phyloP scores from a whole-genome alignment of 208 protist species.

The Crithidia thermophila region DNA sequence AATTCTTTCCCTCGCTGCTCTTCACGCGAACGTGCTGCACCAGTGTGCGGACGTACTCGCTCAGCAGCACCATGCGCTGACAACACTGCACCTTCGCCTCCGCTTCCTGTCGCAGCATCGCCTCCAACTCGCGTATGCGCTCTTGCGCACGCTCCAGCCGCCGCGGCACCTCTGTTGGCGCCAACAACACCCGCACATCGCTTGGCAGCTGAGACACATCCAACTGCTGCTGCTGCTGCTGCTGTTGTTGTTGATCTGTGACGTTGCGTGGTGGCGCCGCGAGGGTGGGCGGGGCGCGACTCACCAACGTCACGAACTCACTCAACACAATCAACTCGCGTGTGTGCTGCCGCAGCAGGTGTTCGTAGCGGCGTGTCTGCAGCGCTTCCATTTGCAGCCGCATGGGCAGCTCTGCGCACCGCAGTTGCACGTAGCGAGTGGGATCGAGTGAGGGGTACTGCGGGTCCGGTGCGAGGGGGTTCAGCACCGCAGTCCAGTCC shows the following conservation, averaged over 20 bases:
- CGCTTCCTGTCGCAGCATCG: constrained; percentile 29
- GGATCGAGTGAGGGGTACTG: background rate
- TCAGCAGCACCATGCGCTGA: constrained; percentile 56
- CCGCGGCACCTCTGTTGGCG: constrained; percentile 19
- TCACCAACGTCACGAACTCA: constrained; percentile 47
- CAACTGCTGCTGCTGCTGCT: background rate
- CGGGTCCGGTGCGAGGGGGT: constrained; percentile 13
- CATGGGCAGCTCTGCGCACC: constrained; percentile 77
- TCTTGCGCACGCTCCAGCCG: constrained; percentile 31
- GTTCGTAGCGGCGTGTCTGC: constrained; percentile 60
- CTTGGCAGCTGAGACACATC: constrained; percentile 16
- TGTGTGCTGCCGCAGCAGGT: constrained; percentile 57
- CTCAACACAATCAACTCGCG: constrained; percentile 67
- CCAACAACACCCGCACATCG: constrained; percentile 22
- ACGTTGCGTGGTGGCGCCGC: background rate
- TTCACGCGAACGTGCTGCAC: constrained; percentile 16
- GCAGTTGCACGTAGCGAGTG: constrained; percentile 37
- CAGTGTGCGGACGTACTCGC: constrained; percentile 30
- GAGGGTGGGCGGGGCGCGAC: constrained; percentile 13
- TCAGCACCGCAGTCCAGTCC: constrained; percentile 40
- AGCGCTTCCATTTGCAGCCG: constrained; percentile 71
- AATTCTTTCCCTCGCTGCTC: background rate
- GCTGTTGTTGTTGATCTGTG: background rate
- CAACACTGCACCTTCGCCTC: constrained; percentile 35
- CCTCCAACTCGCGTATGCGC: constrained; percentile 47